These are phyloP conservation scores for Mentha longifolia DNA, from an alignment of 257 asterid genomes.

Conservation along the genomic window DNA sequence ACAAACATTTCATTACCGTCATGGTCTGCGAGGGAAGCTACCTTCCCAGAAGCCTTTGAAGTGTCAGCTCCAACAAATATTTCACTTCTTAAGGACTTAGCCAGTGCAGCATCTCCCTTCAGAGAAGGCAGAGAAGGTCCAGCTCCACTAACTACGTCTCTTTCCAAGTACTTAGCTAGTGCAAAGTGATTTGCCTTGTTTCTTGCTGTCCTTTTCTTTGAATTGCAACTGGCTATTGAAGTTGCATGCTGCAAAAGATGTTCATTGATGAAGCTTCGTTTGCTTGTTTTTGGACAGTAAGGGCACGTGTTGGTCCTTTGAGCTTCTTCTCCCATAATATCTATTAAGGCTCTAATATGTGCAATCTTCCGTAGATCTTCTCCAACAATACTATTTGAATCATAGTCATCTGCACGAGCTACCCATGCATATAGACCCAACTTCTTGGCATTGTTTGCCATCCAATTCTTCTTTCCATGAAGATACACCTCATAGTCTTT, in stretches of 20 bases:
- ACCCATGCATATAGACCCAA: slow-evolving; percentile 54
- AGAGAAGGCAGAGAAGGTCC: slow-evolving; percentile 42
- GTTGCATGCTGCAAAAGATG: slow-evolving; percentile 76
- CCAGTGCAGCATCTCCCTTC: slow-evolving; percentile 46
- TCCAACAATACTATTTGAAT: slow-evolving; percentile 55
- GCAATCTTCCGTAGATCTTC: slow-evolving; percentile 79
- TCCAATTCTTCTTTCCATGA: slow-evolving; percentile 72
- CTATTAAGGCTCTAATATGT: slow-evolving; percentile 62
- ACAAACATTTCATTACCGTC: slow-evolving; percentile 79
- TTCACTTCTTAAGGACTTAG: slow-evolving; percentile 67
- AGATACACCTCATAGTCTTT: slow-evolving; percentile 52
- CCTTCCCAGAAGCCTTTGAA: too few relatives aligned
- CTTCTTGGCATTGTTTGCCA: slow-evolving; percentile 39
- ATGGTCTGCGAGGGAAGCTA: slow-evolving; percentile 54
- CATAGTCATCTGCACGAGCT: slow-evolving; percentile 74
- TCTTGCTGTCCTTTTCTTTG: slow-evolving; percentile 58
- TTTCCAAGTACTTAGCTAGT: slow-evolving; percentile 49
- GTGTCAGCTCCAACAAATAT: too few relatives aligned
- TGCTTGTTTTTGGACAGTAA: slow-evolving; percentile 65
- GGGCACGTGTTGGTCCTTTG: slow-evolving; percentile 65
- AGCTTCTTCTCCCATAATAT: slow-evolving; percentile 75
- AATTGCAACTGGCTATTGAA: slow-evolving; percentile 60
- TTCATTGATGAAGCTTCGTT: slow-evolving; percentile 52
- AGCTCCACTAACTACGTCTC: slow-evolving; percentile 38
- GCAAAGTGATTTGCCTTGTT: slow-evolving; percentile 69